Base-by-base conservation (phyloP, 2,329 filamentous ascomycete genomes). In the Aspergillus latus region DNA sequence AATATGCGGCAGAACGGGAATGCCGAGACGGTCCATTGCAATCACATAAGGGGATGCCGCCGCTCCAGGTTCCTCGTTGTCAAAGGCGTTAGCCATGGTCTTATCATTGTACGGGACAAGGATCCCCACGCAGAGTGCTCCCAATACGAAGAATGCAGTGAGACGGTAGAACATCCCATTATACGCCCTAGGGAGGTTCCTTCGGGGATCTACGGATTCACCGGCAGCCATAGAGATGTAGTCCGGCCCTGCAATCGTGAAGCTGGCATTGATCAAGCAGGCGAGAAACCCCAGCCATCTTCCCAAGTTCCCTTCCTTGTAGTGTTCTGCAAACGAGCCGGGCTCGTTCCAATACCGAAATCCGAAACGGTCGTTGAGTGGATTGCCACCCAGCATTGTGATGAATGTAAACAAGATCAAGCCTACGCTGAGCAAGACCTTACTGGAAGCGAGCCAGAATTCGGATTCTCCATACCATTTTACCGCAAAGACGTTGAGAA, bases 371-470 rank as follows among this genome's bases (percentile, higher is more conserved):
- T 92, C 88, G 37, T 83, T 78, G 0, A 85, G 70, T 0, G 91
- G 91, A 63, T 93, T 94, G 2, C 88, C 91, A 6, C 90, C 91
- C 1, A 94, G 76, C 87, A 94, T 93, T 61, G 86, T 84, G 61
- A 95, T 81, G 66, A 96, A 90, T 2, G 90, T 93, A 75, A 90
- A 92, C 60, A 85, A 65, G 62, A 92, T 82, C 49, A 93, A 79
- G 1, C 84, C 88, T 36, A 91, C 73, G 58, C 89, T 89, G 49
- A 92, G 79, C 2, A 92, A 64, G 2, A 91, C 82, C 69, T 92
- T 91, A 53, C 86, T 86, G 2, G 89, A 70, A 2, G 89, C 86
- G 16, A 87, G 84, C 76, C 83, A 83, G 66, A 95, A 94, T 68
- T 94, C 90, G 0, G 86, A 83, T 72, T 91, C 88, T 44, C 88